These are phyloP conservation scores for Ziziphus jujuba DNA, from an alignment of 306 rosid genomes.

Conservation along the genomic window DNA sequence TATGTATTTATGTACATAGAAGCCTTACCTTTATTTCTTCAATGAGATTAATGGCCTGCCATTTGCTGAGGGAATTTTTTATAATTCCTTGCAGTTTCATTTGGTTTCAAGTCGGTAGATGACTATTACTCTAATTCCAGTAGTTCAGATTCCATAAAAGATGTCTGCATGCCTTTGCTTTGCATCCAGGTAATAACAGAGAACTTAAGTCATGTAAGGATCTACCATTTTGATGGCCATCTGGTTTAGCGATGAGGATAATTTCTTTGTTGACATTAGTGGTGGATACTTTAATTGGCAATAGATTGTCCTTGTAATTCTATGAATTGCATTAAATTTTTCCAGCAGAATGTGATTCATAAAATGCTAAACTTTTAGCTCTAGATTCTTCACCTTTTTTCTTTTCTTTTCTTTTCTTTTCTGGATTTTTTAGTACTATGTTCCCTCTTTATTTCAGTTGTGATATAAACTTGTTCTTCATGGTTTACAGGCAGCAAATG, in stretches of 20 bases:
- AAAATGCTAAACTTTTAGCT: not conserved
- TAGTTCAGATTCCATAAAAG: constrained; percentile 82
- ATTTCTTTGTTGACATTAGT: not conserved
- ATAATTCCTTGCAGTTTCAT: constrained; percentile 67
- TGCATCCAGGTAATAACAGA: constrained; percentile 76
- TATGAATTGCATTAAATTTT: not conserved
- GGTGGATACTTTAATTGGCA: constrained; percentile 2
- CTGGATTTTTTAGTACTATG: too few relatives aligned
- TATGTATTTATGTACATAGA: constrained; percentile 31
- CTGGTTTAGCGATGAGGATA: not conserved
- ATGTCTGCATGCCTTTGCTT: constrained; percentile 76
- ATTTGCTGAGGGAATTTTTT: constrained; percentile 19
- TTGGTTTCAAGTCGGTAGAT: constrained; percentile 93
- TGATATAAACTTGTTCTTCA: constrained; percentile 12
- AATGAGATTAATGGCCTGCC: constrained; percentile 14
- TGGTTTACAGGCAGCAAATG: constrained; percentile 79
- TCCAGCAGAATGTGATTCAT: not conserved
- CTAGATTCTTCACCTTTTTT: too few relatives aligned
- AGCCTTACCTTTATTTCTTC: not conserved
- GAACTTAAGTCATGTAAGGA: not conserved
- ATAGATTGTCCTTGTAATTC: not conserved
- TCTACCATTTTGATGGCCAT: not conserved
- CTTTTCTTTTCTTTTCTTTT: too few relatives aligned
- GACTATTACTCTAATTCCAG: constrained; percentile 78
- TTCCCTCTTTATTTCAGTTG: not conserved